Base-by-base conservation (phyloP, 78 protist species). In the Speleostelium caveatum region DNA sequence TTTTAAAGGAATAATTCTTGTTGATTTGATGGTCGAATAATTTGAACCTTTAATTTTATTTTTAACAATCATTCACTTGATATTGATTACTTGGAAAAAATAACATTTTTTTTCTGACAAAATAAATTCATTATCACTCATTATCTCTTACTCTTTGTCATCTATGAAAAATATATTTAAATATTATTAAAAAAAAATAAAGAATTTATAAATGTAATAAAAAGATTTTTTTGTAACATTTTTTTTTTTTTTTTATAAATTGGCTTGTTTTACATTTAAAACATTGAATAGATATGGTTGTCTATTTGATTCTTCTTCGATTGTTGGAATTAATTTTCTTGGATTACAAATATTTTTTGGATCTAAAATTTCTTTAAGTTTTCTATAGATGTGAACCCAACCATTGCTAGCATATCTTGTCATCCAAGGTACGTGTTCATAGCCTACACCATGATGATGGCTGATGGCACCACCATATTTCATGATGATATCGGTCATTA, bases 371-470 rank as follows among this genome's bases (percentile, higher is more conserved):
- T 77, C 86, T 73, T 93, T 93, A 74, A 93, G 42, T 21, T 73
- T 60, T n/a, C 87, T 69, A 33, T 86, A 73, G 38, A 72, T 61
- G 3, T 49, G 8, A 26, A 93, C 35, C 85, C 93, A 86, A 45
- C 88, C 95, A 24, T 73, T 71, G 36, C 76, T 32, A 8, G 61
- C 93, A 39, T 76, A 76, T 45, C 90, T 36, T 14, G 39, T 72
- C 95, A 93, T 93, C 91, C 91, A 93, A 35, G 89, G 86, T 5
- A 71, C 91, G 51, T 87, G 80, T 63, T 86, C 88, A 51, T 93
- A 86, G 38, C 97, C 97, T 28, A 95, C 94, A 66, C 95, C 97
- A 73, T 95, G 97, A 66, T 95, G 97, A 71, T 95, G 97, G 21
- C 94, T 38, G 55, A 95, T 38, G 22, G 95, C 75, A 55, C 97